Conservation (phyloP, 495 filamentous ascomycete genomes). For the Neurospora sublineolata region DNA sequence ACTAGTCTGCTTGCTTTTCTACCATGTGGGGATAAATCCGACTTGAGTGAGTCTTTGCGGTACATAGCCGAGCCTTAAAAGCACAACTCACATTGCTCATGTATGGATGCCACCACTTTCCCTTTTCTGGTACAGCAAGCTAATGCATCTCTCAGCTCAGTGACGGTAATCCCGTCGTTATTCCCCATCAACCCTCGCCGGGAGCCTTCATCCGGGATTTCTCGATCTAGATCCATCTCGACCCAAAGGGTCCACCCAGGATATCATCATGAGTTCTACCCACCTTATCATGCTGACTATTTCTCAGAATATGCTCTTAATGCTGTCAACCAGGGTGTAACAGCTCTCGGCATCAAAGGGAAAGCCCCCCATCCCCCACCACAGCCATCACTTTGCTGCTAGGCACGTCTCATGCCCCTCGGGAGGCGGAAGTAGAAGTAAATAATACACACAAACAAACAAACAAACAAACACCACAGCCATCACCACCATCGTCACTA, state of each 20-base stretch:
- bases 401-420: too few species aligned
- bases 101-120: not conserved
- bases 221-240: not conserved
- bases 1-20: not conserved
- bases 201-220: not conserved
- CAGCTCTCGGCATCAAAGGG: constrained; percentile 98
- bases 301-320: constrained; percentile 91
- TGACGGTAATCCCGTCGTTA: not conserved
- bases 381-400: too few species aligned
- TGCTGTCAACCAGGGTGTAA: constrained; percentile 97
- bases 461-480: not conserved
- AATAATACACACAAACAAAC: too few species aligned
- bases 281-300: constrained; percentile 4
- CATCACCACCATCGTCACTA: not conserved
- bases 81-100: not conserved
- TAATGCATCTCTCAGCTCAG: not conserved
- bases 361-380: constrained; percentile 21
- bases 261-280: not conserved
- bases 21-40: not conserved
- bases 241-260: not conserved
- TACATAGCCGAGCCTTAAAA: not conserved
- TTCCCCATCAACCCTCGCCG: not conserved
- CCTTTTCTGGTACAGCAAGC: not conserved
- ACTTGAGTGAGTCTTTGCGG: too few species aligned
- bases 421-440: too few species aligned